A percentile compares a stretch with the other conserved stretches of the same genome.
Evolutionary conservation across 2,329 filamentous ascomycete species (phyloP).

Genomic region (Ophiostoma sp.): DNA sequence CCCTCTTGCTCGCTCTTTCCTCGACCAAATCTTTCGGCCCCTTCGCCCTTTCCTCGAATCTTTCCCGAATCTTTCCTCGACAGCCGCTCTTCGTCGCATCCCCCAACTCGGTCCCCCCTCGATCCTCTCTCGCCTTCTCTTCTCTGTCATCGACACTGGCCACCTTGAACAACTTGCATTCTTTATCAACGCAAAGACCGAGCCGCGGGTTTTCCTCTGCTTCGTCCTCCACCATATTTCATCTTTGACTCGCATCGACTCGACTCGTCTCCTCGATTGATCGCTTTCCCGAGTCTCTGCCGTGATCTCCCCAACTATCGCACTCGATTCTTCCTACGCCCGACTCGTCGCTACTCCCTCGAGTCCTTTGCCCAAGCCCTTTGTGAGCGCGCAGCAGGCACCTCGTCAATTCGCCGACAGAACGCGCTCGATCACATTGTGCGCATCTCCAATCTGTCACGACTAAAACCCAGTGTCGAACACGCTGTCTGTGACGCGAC

Average conservation of each 20-base stretch:
- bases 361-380: background rate
- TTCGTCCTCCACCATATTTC: background rate
- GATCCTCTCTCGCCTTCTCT: conserved; percentile 1
- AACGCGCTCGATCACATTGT: background rate
- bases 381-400: background rate
- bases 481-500: background rate
- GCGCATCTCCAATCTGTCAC: background rate
- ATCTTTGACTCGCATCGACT: background rate
- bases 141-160: background rate
- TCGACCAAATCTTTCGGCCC: background rate
- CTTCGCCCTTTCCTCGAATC: conserved; percentile 9
- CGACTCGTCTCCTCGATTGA: background rate
- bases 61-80: background rate
- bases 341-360: background rate
- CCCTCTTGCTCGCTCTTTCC: background rate
- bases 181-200: background rate
- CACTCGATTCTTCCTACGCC: background rate
- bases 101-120: background rate
- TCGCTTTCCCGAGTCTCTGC: background rate
- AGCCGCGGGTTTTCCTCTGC: background rate
- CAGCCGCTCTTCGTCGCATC: conserved; percentile 5
- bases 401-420: background rate
- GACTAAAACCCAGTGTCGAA: background rate
- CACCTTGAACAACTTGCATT: background rate
- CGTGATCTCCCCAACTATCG: background rate